Evolutionary conservation across 345 rosid genomes (phyloP).

Genomic region (Sisymbrium irio): DNA sequence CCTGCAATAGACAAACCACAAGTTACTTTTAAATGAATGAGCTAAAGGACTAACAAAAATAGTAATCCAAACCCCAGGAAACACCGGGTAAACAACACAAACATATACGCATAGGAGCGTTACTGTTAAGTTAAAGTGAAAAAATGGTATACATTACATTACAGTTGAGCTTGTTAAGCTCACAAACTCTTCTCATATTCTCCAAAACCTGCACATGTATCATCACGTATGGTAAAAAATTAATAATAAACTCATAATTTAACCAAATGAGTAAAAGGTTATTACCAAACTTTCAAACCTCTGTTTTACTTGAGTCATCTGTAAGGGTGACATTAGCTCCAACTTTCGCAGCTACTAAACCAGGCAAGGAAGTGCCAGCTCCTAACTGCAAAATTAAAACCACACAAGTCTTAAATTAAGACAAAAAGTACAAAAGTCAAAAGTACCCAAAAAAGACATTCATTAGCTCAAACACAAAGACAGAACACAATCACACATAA

Average conservation of each 20-base stretch:
- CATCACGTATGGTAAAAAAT: neutral
- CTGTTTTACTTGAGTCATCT: conserved; percentile 55
- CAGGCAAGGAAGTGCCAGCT: conserved; percentile 55
- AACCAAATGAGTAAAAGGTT: neutral
- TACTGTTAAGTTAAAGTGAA: neutral
- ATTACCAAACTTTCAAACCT: conserved; percentile 39
- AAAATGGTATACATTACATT: conserved; percentile 41
- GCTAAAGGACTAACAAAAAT: neutral
- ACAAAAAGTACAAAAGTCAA: neutral
- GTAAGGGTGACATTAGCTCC: conserved; percentile 61
- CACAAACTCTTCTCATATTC: conserved; percentile 63
- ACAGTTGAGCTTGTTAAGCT: conserved; percentile 57
- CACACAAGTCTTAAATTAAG: neutral
- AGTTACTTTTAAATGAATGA: neutral
- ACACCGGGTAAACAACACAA: neutral
- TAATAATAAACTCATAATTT: neutral
- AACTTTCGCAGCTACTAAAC: conserved; percentile 72
- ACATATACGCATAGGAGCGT: neutral
- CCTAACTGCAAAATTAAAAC: conserved; percentile 52
- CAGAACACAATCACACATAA: neutral
- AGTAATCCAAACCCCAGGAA: neutral
- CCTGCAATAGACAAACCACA: conserved; percentile 39
- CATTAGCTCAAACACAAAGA: neutral
- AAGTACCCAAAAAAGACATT: neutral
- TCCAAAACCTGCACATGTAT: conserved; percentile 62